Evolutionary conservation across 2,329 filamentous ascomycete species (phyloP).

Genomic region (Cercospora brassicicola): DNA sequence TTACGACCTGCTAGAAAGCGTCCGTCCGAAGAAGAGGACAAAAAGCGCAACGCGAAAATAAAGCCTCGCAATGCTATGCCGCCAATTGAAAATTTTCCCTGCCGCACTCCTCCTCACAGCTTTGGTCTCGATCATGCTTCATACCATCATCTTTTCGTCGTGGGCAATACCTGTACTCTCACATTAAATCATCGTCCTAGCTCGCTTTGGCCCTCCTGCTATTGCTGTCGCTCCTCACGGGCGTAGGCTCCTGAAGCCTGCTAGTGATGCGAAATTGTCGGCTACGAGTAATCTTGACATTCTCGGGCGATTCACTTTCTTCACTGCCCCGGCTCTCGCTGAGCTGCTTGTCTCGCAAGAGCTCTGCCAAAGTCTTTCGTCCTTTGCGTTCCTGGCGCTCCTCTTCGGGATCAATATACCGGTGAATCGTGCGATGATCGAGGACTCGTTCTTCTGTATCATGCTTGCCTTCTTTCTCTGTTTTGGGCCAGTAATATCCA

Average conservation of each 20-base stretch:
- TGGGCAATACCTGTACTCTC: background rate
- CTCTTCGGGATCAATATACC: conserved; percentile 66
- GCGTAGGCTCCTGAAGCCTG: conserved; percentile 17
- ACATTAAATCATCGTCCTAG: conserved; percentile 1
- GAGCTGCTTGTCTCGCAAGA: conserved; percentile 32
- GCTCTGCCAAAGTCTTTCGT: conserved; percentile 35
- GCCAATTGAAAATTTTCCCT: background rate
- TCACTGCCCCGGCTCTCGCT: conserved; percentile 28
- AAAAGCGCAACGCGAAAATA: background rate
- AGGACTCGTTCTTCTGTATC: conserved; percentile 71
- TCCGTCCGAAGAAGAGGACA: background rate
- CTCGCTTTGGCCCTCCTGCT: background rate
- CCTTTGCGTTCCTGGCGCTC: conserved; percentile 40
- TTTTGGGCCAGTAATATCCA: conserved; percentile 95
- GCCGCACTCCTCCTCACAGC: background rate
- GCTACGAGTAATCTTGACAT: conserved; percentile 13
- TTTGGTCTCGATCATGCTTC: background rate
- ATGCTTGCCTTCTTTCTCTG: conserved; percentile 70
- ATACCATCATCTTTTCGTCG: background rate
- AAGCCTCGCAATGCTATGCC: background rate
- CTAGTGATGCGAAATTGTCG: conserved; percentile 12
- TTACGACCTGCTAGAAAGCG: background rate
- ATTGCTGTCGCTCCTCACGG: conserved; percentile 14
- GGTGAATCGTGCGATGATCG: conserved; percentile 83
- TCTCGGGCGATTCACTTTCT: conserved; percentile 18